A percentile compares a stretch with the other conserved stretches of the same genome.
phyloP scores from a whole-genome alignment of 441 rosid species.

The Lepidium campestre region DNA sequence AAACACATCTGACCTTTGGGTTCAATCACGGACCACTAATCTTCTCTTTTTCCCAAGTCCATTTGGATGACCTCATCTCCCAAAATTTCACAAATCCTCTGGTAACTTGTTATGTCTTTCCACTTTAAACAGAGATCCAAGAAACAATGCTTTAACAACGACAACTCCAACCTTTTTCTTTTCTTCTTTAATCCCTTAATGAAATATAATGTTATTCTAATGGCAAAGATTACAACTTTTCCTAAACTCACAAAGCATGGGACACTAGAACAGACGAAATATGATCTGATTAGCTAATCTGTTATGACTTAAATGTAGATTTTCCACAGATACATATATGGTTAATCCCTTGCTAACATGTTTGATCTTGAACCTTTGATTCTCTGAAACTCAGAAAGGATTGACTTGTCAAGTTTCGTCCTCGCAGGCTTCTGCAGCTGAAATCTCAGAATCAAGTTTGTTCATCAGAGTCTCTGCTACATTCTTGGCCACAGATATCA shows the following conservation, averaged over 20 bases:
- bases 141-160: slow-evolving; percentile 3
- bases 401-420: slow-evolving; percentile 30
- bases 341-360: neutral
- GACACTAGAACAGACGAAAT: neutral
- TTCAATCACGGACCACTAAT: slow-evolving; percentile 25
- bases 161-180: neutral
- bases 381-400: neutral
- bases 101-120: slow-evolving; percentile 18
- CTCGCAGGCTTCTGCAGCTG: slow-evolving; percentile 68
- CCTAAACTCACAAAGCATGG: neutral
- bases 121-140: slow-evolving; percentile 19
- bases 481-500: slow-evolving; percentile 74
- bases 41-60: slow-evolving; percentile 21
- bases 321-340: neutral
- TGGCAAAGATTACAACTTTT: neutral
- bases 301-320: neutral
- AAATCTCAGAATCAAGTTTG: slow-evolving; percentile 60
- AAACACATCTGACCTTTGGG: slow-evolving; percentile 17
- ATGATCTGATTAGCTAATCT: neutral
- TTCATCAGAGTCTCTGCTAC: slow-evolving; percentile 53
- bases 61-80: slow-evolving; percentile 20
- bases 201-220: neutral
- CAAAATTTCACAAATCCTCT: slow-evolving; percentile 23
- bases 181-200: neutral
- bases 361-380: neutral